These are phyloP conservation scores for Debaryomyces tyrocola DNA, from an alignment of 805 yeast species.

Conservation along the genomic window DNA sequence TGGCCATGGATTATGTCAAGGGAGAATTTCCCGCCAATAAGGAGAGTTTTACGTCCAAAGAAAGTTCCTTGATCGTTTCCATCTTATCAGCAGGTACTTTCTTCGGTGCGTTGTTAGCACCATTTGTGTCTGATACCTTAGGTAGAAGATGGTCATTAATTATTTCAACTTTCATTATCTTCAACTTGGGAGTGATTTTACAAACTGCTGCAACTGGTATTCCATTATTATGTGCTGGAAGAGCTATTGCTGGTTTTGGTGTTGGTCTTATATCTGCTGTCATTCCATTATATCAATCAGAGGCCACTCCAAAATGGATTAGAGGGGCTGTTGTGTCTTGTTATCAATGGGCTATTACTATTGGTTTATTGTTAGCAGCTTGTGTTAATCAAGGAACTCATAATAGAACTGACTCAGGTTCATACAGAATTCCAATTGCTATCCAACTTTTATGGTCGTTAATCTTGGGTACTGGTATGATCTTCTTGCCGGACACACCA, in stretches of 20 bases:
- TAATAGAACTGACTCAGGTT: conserved; percentile 45
- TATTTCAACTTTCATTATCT: conserved; percentile 51
- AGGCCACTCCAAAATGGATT: conserved; percentile 65
- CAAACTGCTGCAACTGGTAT: conserved; percentile 59
- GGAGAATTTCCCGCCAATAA: conserved; percentile 43
- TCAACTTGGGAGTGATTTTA: conserved; percentile 59
- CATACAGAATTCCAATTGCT: conserved; percentile 70
- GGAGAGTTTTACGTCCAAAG: conserved; percentile 39
- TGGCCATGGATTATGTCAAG: conserved; percentile 56
- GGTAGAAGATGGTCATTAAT: conserved; percentile 63
- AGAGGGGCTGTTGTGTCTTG: conserved; percentile 73
- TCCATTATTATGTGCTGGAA: conserved; percentile 32
- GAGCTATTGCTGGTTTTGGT: conserved; percentile 69
- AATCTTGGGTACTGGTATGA: conserved; percentile 49
- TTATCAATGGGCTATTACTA: conserved; percentile 68
- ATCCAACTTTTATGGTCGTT: conserved; percentile 54
- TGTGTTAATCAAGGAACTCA: conserved; percentile 66
- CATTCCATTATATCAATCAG: conserved; percentile 66
- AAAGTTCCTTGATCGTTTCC: conserved; percentile 50
- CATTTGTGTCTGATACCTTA: conserved; percentile 54
- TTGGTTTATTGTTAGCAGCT: conserved; percentile 72
- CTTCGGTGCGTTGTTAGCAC: conserved; percentile 62
- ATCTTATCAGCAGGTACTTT: conserved; percentile 71
- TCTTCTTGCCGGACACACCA: conserved; percentile 70
- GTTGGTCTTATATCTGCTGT: conserved; percentile 72